phyloP scores from a whole-genome alignment of 169 alveolate species.

The Plasmodium reichenowi region DNA sequence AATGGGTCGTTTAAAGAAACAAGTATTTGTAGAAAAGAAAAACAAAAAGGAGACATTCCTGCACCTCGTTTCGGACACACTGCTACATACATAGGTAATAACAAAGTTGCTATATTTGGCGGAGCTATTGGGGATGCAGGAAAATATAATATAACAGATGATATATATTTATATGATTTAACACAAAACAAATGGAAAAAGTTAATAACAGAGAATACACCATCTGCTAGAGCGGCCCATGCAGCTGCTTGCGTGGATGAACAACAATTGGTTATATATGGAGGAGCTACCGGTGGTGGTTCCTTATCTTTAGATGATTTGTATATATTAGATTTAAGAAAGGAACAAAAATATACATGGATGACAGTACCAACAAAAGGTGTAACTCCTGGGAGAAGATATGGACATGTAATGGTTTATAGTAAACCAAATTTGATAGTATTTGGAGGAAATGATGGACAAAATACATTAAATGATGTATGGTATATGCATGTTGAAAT shows the following conservation, averaged over 20 bases:
- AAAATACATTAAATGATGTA: conserved; percentile 94
- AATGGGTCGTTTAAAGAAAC: conserved; percentile 75
- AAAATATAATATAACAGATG: conserved; percentile 97
- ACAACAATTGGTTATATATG: conserved; percentile 96
- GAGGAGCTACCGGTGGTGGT: conserved; percentile 99
- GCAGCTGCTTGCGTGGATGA: conserved; percentile 98
- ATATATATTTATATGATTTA: conserved; percentile 93
- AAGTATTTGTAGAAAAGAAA: conserved; percentile 78
- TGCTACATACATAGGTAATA: conserved; percentile 93
- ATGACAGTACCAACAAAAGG: conserved; percentile 98
- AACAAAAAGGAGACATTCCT: conserved; percentile 94
- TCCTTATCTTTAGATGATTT: conserved; percentile 97
- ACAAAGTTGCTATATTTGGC: conserved; percentile 93
- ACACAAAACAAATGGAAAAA: conserved; percentile 91
- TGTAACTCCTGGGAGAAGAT: conserved; percentile 99
- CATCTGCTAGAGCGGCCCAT: conserved; percentile 99
- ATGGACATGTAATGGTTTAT: conserved; percentile 98
- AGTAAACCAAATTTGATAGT: conserved; percentile 96
- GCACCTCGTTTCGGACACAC: conserved; percentile 98
- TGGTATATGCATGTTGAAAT: conserved; percentile 98
- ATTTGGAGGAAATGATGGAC: conserved; percentile 99
- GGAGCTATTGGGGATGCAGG: conserved; percentile 99
- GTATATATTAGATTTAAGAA: conserved; percentile 95
- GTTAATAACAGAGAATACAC: conserved; percentile 92
- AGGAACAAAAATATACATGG: conserved; percentile 95